These are phyloP conservation scores for Xylaria digitata DNA, from an alignment of 2,329 filamentous ascomycete species.

Conservation along the genomic window DNA sequence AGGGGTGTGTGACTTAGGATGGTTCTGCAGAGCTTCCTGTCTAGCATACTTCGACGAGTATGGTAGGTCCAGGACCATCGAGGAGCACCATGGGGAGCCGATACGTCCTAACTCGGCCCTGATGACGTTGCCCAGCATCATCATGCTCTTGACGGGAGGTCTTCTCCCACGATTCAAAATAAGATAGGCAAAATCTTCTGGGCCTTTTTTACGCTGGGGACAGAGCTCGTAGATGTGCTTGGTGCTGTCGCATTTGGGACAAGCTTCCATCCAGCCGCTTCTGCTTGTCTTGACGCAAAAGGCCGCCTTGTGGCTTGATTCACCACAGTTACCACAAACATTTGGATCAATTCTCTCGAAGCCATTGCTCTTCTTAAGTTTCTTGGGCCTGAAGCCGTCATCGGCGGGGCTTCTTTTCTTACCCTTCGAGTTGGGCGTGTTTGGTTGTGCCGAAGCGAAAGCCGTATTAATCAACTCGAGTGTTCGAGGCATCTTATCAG, in stretches of 20 bases:
- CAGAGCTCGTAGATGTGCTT: slow-evolving; percentile 2
- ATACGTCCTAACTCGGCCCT: background rate
- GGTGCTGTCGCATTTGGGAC: slow-evolving; percentile 21
- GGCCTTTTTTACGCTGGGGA: background rate
- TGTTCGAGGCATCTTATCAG: too few species aligned
- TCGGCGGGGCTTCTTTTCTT: background rate
- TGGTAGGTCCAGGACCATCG: background rate
- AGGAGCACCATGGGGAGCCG: background rate
- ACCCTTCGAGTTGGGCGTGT: too few species aligned
- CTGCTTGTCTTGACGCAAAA: slow-evolving; percentile 12
- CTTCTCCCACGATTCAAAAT: slow-evolving; percentile 22
- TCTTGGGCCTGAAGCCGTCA: background rate
- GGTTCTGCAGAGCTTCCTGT: background rate
- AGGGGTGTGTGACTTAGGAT: background rate
- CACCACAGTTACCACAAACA: background rate
- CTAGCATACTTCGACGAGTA: background rate
- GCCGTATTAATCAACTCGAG: too few species aligned
- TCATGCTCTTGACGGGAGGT: slow-evolving; percentile 8
- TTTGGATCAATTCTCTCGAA: background rate
- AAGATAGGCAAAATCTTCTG: slow-evolving; percentile 20
- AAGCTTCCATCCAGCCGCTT: slow-evolving; percentile 27
- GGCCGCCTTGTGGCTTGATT: slow-evolving; percentile 2
- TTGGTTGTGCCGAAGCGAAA: too few species aligned
- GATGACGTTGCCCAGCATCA: slow-evolving; percentile 12
- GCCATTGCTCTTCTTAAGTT: background rate